These are phyloP conservation scores for Chytriomyces sp. DNA, from an alignment of 192 early-diverging fungal genomes.

Conservation along the genomic window DNA sequence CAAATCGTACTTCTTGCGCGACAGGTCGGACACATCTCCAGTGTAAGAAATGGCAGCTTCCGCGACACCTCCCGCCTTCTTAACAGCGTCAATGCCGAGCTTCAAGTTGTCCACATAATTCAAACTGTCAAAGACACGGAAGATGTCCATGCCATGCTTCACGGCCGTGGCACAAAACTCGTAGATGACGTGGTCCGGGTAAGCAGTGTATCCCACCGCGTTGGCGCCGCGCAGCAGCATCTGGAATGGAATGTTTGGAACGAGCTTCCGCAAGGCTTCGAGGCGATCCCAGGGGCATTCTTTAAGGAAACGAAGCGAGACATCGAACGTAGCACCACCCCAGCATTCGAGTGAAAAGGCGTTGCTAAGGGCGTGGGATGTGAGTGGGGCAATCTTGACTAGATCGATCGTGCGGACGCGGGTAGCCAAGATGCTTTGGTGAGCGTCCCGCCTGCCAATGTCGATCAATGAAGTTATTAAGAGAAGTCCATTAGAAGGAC, in stretches of 20 bases:
- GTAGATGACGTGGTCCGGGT: conserved; percentile 96
- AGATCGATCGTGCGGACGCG: conserved; percentile 95
- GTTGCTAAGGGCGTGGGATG: conserved; percentile 83
- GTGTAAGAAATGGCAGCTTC: conserved; percentile 89
- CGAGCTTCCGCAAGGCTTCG: conserved; percentile 75
- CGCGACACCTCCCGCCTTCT: conserved; percentile 89
- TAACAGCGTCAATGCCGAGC: conserved; percentile 91
- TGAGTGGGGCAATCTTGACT: conserved; percentile 84
- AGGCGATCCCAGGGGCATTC: conserved; percentile 98
- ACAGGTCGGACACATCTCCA: conserved; percentile 88
- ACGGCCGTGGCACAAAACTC: conserved; percentile 91
- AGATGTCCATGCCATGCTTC: conserved; percentile 88
- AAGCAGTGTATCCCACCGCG: conserved; percentile 95
- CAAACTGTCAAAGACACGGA: conserved; percentile 97
- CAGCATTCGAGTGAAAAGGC: conserved; percentile 95
- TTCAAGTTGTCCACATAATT: conserved; percentile 97
- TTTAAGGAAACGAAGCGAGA: conserved; percentile 92
- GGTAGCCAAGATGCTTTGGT: conserved; percentile 93
- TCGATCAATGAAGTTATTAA: conserved; percentile 2
- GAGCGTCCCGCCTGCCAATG: conserved; percentile 67
- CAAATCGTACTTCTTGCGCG: conserved; percentile 81
- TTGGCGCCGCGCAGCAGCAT: conserved; percentile 98
- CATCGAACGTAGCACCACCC: conserved; percentile 98
- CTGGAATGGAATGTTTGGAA: conserved; percentile 97
- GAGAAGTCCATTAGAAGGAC: conserved; percentile 17